phyloP scores from a whole-genome alignment of 192 early-diverging fungal species.

The Backusella morwellensis region DNA sequence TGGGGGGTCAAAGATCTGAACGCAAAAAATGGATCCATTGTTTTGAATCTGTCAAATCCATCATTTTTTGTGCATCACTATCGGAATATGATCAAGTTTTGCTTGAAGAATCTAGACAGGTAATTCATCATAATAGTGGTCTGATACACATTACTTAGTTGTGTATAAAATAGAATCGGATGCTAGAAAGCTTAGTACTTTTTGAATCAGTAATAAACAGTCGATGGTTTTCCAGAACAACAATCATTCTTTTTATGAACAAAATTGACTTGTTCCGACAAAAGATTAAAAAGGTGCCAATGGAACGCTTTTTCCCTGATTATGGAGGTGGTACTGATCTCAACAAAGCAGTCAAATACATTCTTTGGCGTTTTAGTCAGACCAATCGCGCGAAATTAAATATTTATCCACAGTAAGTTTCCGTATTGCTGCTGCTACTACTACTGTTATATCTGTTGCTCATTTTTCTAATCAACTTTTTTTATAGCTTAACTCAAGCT shows the following conservation, averaged over 20 bases:
- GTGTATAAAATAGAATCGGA: constrained; percentile 62
- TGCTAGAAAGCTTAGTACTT: constrained; percentile 79
- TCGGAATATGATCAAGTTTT: constrained; percentile 86
- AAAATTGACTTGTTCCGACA: constrained; percentile 81
- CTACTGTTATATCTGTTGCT: neutral
- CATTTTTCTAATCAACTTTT: neutral
- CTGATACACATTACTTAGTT: neutral
- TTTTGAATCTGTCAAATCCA: constrained; percentile 75
- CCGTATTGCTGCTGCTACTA: neutral
- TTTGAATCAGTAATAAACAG: constrained; percentile 87
- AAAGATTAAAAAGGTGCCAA: constrained; percentile 68
- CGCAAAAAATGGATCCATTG: constrained; percentile 77
- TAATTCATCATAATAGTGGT: constrained; percentile 8
- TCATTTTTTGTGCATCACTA: constrained; percentile 85
- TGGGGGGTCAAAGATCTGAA: constrained; percentile 71
- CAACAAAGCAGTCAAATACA: constrained; percentile 82
- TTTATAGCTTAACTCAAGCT: constrained; percentile 78
- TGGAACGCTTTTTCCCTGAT: constrained; percentile 79
- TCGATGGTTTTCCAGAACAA: constrained; percentile 79
- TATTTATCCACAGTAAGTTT: constrained; percentile 77
- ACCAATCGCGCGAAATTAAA: constrained; percentile 78
- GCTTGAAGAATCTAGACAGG: constrained; percentile 66
- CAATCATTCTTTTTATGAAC: constrained; percentile 84
- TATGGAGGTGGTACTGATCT: constrained; percentile 71
- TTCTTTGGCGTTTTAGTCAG: constrained; percentile 86